phyloP scores from a whole-genome alignment of 2,329 filamentous ascomycete genomes.

The Pezizomycotina sp. region DNA sequence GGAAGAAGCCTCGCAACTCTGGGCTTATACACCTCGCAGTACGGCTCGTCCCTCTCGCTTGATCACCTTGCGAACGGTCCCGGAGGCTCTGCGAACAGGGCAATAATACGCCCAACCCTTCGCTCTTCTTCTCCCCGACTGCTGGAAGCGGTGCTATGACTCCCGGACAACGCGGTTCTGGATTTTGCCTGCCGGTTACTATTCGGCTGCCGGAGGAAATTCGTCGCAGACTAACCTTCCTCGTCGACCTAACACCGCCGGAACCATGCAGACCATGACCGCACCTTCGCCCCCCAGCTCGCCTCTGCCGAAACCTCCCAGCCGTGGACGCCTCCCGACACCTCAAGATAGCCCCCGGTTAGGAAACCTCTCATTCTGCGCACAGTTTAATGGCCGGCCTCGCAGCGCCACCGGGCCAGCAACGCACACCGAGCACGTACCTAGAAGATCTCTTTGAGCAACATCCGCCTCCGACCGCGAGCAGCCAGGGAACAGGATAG shows the following conservation, averaged over 20 bases:
- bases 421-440: conserved; percentile 71
- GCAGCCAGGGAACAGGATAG: too few species aligned
- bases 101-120: conserved; percentile 43
- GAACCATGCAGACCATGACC: conserved; percentile 22
- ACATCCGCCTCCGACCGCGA: too few species aligned
- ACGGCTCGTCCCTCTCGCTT: conserved; percentile 36
- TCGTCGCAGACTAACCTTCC: conserved; percentile 24
- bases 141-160: conserved; percentile 44
- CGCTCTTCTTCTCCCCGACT: conserved; percentile 90
- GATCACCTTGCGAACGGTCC: conserved; percentile 35
- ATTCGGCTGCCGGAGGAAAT: conserved; percentile 58
- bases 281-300: conserved; percentile 20
- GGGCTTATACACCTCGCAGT: conserved; percentile 29
- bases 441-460: conserved; percentile 82
- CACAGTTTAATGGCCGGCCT: conserved; percentile 38
- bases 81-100: conserved; percentile 28
- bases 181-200: conserved; percentile 86
- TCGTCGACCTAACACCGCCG: conserved; percentile 26
- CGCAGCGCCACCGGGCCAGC: conserved; percentile 47
- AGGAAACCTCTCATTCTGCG: conserved; percentile 17
- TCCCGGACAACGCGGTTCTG: conserved; percentile 50
- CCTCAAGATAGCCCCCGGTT: conserved; percentile 21
- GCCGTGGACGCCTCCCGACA: conserved; percentile 21
- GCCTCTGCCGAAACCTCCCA: conserved; percentile 19
- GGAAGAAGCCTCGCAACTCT: conserved; percentile 26